A percentile compares a stretch with the other conserved stretches of the same genome.
These are phyloP conservation scores for Syncephalis fuscata DNA, from an alignment of 371 early-diverging fungal genomes.

Conservation along the genomic window DNA sequence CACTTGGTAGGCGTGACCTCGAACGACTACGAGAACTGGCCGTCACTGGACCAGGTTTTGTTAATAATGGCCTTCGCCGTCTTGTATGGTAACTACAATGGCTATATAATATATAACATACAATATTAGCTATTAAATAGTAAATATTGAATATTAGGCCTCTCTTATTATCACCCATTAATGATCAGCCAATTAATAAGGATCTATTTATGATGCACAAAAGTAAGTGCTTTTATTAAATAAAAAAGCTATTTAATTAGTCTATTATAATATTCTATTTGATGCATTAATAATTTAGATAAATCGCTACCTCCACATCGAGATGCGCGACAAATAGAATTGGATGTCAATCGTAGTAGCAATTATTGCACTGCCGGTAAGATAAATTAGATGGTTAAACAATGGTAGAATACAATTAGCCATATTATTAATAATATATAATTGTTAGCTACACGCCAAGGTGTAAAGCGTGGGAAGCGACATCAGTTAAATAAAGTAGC, in stretches of 20 bases:
- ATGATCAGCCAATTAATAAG: too few relatives aligned
- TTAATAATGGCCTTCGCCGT: conserved; percentile 24
- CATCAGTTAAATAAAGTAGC: conserved; percentile 25
- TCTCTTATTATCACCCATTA: conserved; percentile 17
- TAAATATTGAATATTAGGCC: conserved; percentile 17
- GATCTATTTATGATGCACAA: too few relatives aligned
- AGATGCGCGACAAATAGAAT: conserved; percentile 27
- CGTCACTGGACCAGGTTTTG: conserved; percentile 24
- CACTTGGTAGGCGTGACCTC: conserved; percentile 24
- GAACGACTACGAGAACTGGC: conserved; percentile 24
- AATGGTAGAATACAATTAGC: too few relatives aligned
- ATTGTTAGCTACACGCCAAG: conserved; percentile 13
- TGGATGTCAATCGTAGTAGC: conserved; percentile 30
- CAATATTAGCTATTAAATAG: neutral
- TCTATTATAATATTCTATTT: too few relatives aligned
- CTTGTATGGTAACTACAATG: conserved; percentile 25
- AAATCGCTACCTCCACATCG: conserved; percentile 10
- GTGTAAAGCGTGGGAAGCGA: conserved; percentile 16
- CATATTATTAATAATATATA: neutral
- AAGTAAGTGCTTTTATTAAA: too few relatives aligned
- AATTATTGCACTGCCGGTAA: conserved; percentile 15
- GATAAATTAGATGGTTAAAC: too few relatives aligned
- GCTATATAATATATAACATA: neutral
- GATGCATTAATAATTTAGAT: neutral
- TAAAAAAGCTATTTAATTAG: too few relatives aligned